Evolutionary conservation across 1,139 yeast species (phyloP).

Genomic region (Trichomonascaceae sp.): DNA sequence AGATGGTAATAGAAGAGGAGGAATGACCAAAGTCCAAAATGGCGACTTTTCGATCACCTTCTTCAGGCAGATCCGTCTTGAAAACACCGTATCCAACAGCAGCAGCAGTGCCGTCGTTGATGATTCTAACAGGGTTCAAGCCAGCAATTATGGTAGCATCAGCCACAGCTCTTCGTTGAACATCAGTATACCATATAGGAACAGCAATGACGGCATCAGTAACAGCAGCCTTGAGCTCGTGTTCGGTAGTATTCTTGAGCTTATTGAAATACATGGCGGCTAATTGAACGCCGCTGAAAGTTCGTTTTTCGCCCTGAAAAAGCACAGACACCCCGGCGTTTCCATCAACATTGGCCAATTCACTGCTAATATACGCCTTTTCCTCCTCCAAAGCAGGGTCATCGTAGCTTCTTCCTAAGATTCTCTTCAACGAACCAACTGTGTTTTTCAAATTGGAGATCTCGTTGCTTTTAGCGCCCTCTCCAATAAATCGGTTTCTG

Average conservation of each 20-base stretch:
- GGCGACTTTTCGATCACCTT: slow-evolving; percentile 82
- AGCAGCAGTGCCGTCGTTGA: slow-evolving; percentile 96
- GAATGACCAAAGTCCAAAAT: slow-evolving; percentile 97
- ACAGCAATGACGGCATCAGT: slow-evolving; percentile 90
- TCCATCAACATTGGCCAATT: slow-evolving; percentile 65
- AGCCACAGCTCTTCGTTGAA: slow-evolving; percentile 92
- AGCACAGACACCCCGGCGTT: slow-evolving; percentile 80
- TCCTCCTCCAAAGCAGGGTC: slow-evolving; percentile 80
- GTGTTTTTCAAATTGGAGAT: slow-evolving; percentile 95
- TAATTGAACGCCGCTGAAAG: slow-evolving; percentile 82
- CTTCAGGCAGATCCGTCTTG: slow-evolving; percentile 93
- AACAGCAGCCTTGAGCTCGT: slow-evolving; percentile 68
- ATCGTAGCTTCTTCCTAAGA: slow-evolving; percentile 66
- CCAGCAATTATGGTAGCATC: slow-evolving; percentile 96
- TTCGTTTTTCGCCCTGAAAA: slow-evolving; percentile 70
- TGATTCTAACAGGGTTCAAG: slow-evolving; percentile 94
- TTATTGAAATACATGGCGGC: slow-evolving; percentile 93
- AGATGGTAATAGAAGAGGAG: slow-evolving; percentile 84
- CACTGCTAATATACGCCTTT: slow-evolving; percentile 63
- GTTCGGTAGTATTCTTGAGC: slow-evolving; percentile 70
- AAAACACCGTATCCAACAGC: slow-evolving; percentile 99
- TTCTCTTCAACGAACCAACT: slow-evolving; percentile 87
- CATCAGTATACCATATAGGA: slow-evolving; percentile 96
- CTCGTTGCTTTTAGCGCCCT: slow-evolving; percentile 92
- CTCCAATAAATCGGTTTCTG: slow-evolving; percentile 90